phyloP scores from a whole-genome alignment of 345 rosid genomes.

The Salix arbutifolia region DNA sequence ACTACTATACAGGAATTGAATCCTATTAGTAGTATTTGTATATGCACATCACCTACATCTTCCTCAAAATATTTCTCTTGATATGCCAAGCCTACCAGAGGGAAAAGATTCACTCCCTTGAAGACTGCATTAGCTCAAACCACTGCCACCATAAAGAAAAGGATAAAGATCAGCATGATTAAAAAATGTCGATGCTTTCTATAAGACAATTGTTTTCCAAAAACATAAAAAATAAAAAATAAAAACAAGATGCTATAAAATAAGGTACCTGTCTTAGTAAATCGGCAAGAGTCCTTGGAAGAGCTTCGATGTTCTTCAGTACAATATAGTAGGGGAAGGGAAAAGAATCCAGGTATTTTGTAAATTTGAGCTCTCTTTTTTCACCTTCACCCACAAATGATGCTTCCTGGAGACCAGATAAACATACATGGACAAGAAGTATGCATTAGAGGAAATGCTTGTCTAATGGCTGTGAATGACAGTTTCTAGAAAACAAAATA shows the following conservation, averaged over 20 bases:
- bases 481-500: background rate
- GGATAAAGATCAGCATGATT: background rate
- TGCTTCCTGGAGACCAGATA: slow-evolving; percentile 44
- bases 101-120: slow-evolving; percentile 38
- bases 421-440: background rate
- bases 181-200: background rate
- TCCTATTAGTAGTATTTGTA: too few species aligned
- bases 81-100: background rate
- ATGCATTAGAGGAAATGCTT: background rate
- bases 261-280: slow-evolving; percentile 78
- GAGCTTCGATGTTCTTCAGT: slow-evolving; percentile 71
- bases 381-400: slow-evolving; percentile 33
- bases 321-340: slow-evolving; percentile 89
- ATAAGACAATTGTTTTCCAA: background rate
- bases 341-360: slow-evolving; percentile 74
- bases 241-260: background rate
- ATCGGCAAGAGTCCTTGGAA: slow-evolving; percentile 83
- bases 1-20: too few species aligned
- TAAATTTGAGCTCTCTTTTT: slow-evolving; percentile 29
- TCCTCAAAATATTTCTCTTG: too few species aligned
- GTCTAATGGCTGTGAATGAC: background rate
- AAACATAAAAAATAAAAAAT: background rate
- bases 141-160: slow-evolving; percentile 47
- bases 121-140: slow-evolving; percentile 87
- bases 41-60: too few species aligned